Evolutionary conservation across 78 protist genomes (phyloP).

Genomic region (Dictyostelium firmibasis): DNA sequence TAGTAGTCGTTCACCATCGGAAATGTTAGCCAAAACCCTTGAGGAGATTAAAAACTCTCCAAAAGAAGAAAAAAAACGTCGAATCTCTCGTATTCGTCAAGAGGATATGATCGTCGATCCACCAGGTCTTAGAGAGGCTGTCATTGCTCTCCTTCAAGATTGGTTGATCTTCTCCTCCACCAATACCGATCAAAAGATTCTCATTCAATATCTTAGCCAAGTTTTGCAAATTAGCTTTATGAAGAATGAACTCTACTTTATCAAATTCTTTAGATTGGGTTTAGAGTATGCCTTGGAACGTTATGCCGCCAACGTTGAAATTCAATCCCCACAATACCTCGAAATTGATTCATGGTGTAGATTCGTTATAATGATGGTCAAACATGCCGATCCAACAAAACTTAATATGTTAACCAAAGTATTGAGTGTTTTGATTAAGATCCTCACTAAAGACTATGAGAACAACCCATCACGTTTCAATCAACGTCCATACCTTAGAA

Average conservation of each 20-base stretch:
- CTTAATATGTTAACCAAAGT: constrained; percentile 53
- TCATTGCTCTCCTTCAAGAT: constrained; percentile 45
- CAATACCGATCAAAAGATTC: constrained; percentile 37
- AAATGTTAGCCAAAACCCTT: constrained; percentile 21
- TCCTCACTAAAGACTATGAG: constrained; percentile 81
- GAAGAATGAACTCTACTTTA: constrained; percentile 76
- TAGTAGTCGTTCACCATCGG: constrained; percentile 19
- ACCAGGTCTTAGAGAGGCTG: constrained; percentile 63
- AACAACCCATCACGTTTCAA: constrained; percentile 75
- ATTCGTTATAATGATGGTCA: constrained; percentile 89
- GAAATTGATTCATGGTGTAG: constrained; percentile 87
- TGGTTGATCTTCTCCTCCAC: constrained; percentile 40
- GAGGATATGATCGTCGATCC: constrained; percentile 62
- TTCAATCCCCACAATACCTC: constrained; percentile 3
- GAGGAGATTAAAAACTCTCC: constrained; percentile 49
- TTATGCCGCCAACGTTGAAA: not conserved
- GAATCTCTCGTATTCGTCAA: constrained; percentile 56
- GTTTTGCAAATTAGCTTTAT: constrained; percentile 54
- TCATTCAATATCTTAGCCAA: constrained; percentile 47
- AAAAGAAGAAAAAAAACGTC: constrained; percentile 61
- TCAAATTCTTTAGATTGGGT: constrained; percentile 61
- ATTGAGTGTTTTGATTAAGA: constrained; percentile 53
- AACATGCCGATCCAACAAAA: constrained; percentile 73
- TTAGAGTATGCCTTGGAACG: constrained; percentile 40
- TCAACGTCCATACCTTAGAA: constrained; percentile 93